phyloP scores from a whole-genome alignment of 192 early-diverging fungal species.

The Podila verticillata region DNA sequence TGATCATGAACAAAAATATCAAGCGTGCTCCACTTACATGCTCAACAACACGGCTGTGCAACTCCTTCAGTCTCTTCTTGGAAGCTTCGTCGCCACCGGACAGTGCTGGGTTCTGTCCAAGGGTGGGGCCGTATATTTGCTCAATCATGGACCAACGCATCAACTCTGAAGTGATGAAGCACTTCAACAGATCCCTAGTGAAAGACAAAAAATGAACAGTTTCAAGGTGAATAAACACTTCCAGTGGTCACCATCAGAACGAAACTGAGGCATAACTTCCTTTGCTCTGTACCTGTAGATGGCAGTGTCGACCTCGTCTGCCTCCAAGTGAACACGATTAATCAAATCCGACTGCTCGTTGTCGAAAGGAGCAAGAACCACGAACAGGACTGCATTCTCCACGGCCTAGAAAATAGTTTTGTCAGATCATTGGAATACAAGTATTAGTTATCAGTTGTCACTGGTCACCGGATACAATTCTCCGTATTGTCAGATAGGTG shows the following conservation, averaged over 20 bases:
- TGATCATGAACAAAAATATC: too few species aligned
- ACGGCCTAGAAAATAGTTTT: constrained; percentile 63
- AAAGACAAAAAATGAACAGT: not conserved
- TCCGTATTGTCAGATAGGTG: constrained; percentile 2
- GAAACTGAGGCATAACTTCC: too few species aligned
- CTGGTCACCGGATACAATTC: not conserved
- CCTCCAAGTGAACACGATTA: constrained; percentile 85
- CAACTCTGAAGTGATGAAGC: constrained; percentile 92
- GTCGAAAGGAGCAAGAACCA: constrained; percentile 91
- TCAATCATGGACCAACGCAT: constrained; percentile 96
- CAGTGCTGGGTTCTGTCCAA: constrained; percentile 83
- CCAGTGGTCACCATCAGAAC: not conserved
- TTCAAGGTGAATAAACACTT: not conserved
- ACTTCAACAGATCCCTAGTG: constrained; percentile 80
- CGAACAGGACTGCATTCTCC: constrained; percentile 84
- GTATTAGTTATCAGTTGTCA: not conserved
- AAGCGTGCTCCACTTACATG: too few species aligned
- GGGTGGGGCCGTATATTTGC: constrained; percentile 82
- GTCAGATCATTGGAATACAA: not conserved
- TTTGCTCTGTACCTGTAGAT: constrained; percentile 71
- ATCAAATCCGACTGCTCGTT: constrained; percentile 97
- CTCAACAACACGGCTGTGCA: constrained; percentile 96
- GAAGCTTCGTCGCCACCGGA: constrained; percentile 76
- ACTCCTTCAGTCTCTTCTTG: constrained; percentile 78
- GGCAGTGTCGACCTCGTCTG: constrained; percentile 77